phyloP scores from a whole-genome alignment of 192 early-diverging fungal genomes.

The Backusella westeae region DNA sequence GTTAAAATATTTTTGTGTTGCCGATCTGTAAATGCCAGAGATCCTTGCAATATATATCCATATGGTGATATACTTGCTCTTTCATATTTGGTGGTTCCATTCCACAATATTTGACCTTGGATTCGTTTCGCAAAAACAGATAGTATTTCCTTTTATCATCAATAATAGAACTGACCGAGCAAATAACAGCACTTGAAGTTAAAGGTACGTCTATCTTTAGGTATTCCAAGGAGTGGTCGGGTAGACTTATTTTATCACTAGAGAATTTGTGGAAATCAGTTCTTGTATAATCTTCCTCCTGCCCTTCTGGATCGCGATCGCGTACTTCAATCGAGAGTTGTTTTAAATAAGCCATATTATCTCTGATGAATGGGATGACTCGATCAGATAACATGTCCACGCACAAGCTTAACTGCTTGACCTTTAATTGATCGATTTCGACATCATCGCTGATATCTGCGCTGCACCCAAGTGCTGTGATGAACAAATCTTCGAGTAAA shows the following conservation, averaged over 20 bases:
- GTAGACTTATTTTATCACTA: neutral
- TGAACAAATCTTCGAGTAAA: neutral
- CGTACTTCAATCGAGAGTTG: neutral
- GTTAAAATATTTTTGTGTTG: neutral
- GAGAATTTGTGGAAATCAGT: neutral
- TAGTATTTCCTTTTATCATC: neutral
- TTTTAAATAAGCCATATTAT: neutral
- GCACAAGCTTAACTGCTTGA: neutral
- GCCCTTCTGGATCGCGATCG: neutral
- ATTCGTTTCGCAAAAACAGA: neutral
- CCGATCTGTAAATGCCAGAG: neutral
- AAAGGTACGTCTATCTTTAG: neutral
- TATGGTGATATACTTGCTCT: neutral
- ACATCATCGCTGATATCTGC: neutral
- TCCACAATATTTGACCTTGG: neutral
- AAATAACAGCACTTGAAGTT: neutral
- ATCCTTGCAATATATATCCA: neutral
- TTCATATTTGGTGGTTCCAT: neutral
- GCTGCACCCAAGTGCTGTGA: neutral
- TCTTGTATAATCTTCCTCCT: neutral
- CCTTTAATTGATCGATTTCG: neutral
- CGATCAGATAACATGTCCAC: neutral
- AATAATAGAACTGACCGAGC: neutral
- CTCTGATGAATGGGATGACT: neutral
- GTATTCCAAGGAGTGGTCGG: neutral